Percentiles rank a stretch among this genome's conserved stretches.
Conservation (phyloP, 2,329 filamentous ascomycete species). For the Drechslera avenae region DNA sequence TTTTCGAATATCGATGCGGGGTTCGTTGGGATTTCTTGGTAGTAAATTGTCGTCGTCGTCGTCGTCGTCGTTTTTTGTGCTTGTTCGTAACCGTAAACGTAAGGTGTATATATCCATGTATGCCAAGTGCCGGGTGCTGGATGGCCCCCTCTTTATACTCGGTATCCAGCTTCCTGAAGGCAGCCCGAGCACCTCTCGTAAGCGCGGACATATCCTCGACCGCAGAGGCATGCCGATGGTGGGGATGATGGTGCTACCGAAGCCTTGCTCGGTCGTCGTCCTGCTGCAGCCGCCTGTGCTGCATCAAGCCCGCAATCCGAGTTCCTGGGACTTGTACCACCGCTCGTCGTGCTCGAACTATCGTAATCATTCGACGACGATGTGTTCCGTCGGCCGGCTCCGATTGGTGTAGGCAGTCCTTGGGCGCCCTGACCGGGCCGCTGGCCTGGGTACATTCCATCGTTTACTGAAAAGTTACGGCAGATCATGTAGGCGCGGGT, state of each 20-base stretch:
- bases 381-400: constrained; percentile 60
- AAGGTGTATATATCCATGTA: neutral
- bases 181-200: constrained; percentile 53
- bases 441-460: constrained; percentile 77
- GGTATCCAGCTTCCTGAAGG: constrained; percentile 50
- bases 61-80: constrained; percentile 11
- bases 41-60: constrained; percentile 15
- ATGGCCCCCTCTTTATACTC: constrained; percentile 15
- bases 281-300: constrained; percentile 19
- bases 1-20: constrained; percentile 22
- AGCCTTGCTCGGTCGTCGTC: constrained; percentile 45
- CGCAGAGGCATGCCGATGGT: constrained; percentile 40
- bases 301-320: constrained; percentile 53
- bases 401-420: constrained; percentile 68
- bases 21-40: constrained; percentile 2
- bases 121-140: neutral
- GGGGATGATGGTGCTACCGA: constrained; percentile 34
- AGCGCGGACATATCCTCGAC: constrained; percentile 46
- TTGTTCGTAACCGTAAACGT: too few species aligned
- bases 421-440: constrained; percentile 62
- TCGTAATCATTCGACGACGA: constrained; percentile 57
- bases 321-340: constrained; percentile 61
- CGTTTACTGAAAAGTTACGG: constrained; percentile 95
- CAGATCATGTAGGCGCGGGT: constrained; percentile 98
- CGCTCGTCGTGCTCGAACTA: constrained; percentile 58